Evolutionary conservation across 306 rosid species (phyloP).

Genomic region (Pyrus bretschneideri): DNA sequence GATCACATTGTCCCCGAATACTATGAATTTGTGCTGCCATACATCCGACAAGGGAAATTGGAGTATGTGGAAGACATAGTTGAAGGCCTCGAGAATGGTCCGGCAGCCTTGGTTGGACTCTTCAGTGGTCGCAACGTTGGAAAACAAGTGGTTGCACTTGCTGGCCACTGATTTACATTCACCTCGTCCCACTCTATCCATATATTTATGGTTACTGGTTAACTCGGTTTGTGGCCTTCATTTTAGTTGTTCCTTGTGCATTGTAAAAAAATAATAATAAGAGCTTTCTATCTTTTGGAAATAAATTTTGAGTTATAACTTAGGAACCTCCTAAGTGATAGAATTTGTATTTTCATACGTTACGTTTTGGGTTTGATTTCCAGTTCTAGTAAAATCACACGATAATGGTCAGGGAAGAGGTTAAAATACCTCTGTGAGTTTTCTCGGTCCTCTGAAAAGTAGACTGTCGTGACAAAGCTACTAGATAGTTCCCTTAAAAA

Average conservation of each 20-base stretch:
- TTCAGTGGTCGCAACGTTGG: conserved; percentile 29
- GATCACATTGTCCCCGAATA: conserved; percentile 47
- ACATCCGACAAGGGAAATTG: conserved; percentile 40
- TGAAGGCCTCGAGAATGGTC: conserved; percentile 30
- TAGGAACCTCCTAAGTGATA: too few species aligned
- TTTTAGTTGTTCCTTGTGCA: too few species aligned
- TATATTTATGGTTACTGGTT: not conserved
- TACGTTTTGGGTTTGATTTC: too few species aligned
- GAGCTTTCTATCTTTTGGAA: too few species aligned
- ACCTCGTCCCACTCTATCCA: too few species aligned
- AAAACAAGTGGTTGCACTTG: conserved; percentile 25
- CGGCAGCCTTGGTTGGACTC: conserved; percentile 22
- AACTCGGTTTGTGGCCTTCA: not conserved
- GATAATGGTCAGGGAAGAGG: too few species aligned
- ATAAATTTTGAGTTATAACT: too few species aligned
- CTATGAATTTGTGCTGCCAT: conserved; percentile 48
- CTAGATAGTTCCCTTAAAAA: fast-evolving
- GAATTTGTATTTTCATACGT: too few species aligned
- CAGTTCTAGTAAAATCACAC: too few species aligned
- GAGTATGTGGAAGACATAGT: conserved; percentile 27
- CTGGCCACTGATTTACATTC: not conserved
- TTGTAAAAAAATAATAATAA: too few species aligned
- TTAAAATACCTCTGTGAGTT: too few species aligned
- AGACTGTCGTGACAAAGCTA: fast-evolving
- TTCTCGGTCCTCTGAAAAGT: too few species aligned